Evolutionary conservation across 129 eudicot species (phyloP), one percentile per base, ranked within the genome.

Genomic region (Flaveria bidentis): DNA sequence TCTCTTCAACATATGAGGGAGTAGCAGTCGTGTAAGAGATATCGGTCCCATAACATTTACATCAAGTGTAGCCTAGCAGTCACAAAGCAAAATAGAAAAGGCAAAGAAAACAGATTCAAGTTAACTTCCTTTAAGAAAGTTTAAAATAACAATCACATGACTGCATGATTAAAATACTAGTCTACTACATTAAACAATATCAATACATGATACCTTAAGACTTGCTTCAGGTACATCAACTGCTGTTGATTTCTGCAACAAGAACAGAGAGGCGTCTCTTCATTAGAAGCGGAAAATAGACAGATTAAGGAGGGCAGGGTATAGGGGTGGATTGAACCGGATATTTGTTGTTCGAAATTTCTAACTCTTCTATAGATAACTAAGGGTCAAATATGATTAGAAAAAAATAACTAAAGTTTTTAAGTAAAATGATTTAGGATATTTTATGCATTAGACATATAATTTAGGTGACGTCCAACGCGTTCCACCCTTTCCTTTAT

Each of bases 31-130:
- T 13, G 97, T 94, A 64, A 94, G 93, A 87, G 96, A 87, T 44
- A 94, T 89, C 14, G 99, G 96, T 75, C 99, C 99, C 65, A 89
- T 20, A 67, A 91, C 96, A 87, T 94, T 91, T 57, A 94, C 87
- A 71, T 91, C 87, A 42, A 94, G 83, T 61, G 93, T 88, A 51
- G 93, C 97, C 99, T 94, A 69, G 69, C 63, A 77, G 46, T 63
- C 33, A 78, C 78, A 78, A 63, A 83, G 42, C 18, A 82, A 60
- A 74, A 67, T 11, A 51, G 71, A 51, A 84, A 72, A 69, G 22
- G 42, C 67, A 65, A 50, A 50, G 47, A 50, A 22, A 25, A 26
- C 16, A 77, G 47, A 47, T 50, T 23, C 57, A 81, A 9, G 45
- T 68, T 39, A 62, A 73, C n/a, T 20, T 56, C 76, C 55, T 60